phyloP scores from a whole-genome alignment of 805 yeast species.

The Candida ovalis region DNA sequence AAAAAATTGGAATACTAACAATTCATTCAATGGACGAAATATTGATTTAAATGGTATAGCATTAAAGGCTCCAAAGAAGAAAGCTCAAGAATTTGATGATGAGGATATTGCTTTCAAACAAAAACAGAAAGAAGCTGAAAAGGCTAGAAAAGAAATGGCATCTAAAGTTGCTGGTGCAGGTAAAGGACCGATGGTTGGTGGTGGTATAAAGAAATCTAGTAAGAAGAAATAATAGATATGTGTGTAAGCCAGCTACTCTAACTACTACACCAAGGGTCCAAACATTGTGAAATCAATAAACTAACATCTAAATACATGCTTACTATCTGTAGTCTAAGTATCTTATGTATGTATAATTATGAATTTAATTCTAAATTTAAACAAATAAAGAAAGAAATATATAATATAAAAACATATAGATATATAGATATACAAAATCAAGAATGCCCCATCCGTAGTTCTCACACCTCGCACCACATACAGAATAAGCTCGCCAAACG shows the following conservation, averaged over 20 bases:
- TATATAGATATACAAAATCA: too few species aligned
- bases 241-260: too few species aligned
- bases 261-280: too few species aligned
- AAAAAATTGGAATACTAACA: slow-evolving; percentile 6
- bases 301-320: too few species aligned
- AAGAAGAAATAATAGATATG: slow-evolving; percentile 45
- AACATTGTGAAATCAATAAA: too few species aligned
- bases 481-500: too few species aligned
- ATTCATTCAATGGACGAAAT: neutral
- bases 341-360: too few species aligned
- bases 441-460: too few species aligned
- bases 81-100: slow-evolving; percentile 70
- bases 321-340: too few species aligned
- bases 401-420: neutral
- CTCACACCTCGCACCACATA: neutral
- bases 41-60: slow-evolving; percentile 27
- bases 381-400: too few species aligned
- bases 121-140: slow-evolving; percentile 92
- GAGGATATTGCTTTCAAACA: slow-evolving; percentile 89
- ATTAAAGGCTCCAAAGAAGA: slow-evolving; percentile 80
- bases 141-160: slow-evolving; percentile 88
- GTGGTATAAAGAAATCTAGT: slow-evolving; percentile 92
- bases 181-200: slow-evolving; percentile 90
- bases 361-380: too few species aligned
- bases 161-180: slow-evolving; percentile 66